Conservation (phyloP, 305 asterid species). For the Solanum aculeatissimum region DNA sequence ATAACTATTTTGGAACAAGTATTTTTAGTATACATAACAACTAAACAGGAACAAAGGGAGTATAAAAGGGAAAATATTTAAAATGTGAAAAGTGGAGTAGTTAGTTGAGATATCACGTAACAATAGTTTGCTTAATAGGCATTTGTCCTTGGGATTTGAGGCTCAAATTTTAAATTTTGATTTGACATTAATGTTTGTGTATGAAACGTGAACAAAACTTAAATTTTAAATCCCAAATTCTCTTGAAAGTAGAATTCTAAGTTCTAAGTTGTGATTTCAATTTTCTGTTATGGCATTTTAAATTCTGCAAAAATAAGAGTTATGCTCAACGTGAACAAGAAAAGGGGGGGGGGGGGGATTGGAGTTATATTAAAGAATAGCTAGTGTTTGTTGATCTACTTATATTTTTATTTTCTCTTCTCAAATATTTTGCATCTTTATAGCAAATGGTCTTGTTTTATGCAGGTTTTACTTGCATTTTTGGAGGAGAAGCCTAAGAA, state of each 20-base stretch:
- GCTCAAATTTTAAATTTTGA: background rate
- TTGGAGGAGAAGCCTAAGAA: slow-evolving; percentile 50
- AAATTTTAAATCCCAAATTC: background rate
- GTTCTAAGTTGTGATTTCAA: background rate
- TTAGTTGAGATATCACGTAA: background rate
- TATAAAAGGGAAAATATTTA: background rate
- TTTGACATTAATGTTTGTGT: background rate
- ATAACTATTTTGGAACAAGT: too few species aligned
- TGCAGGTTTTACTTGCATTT: slow-evolving; percentile 45
- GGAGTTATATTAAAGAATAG: too few species aligned
- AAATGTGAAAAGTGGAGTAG: background rate
- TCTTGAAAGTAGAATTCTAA: background rate
- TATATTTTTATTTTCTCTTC: background rate
- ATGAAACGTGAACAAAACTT: background rate
- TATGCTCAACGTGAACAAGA: too few species aligned
- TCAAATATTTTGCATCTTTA: background rate
- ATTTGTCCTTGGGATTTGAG: background rate
- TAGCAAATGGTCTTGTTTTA: background rate
- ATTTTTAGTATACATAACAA: too few species aligned
- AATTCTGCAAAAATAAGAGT: background rate
- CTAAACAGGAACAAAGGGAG: too few species aligned
- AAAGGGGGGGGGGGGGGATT: too few species aligned
- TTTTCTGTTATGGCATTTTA: too few species aligned
- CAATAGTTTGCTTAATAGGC: background rate
- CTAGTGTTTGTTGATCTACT: background rate